Evolutionary conservation across 345 rosid genomes (phyloP), one percentile per base, ranked within the genome.

Genomic region (Acer campestre): DNA sequence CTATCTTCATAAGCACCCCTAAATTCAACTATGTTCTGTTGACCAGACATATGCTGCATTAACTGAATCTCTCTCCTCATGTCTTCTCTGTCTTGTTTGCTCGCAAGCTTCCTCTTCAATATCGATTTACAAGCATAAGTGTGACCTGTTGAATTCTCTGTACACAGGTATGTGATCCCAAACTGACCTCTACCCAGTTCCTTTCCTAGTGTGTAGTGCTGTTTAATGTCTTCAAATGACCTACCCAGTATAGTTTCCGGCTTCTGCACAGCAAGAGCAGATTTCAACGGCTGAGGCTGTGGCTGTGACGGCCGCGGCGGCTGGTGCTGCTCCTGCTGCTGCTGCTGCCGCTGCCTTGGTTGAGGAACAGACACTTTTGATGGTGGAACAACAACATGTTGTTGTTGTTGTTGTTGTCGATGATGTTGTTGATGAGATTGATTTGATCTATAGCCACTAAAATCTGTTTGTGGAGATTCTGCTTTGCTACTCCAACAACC

Each of bases 151-250:
- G 98, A 86, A 13, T 83, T 90, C 91, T 94, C 97, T 8, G 86
- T 84, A 81, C 97, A 94, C 14, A 86, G 53, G 74, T 92, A 94
- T 7, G 95, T 92, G 38, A 92, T 88, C 49, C 98, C 97, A 75
- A 90, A 92, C 25, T 90, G 97, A 72, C 98, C 98, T 71, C 97
- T 88, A 67, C 98, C 98, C 76, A 94, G 71, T 82, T 92, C 95
- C 29, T 85, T 88, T 3, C 97, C 92, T 0, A 94, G 79, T 1
- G 84, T 84, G 65, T 88, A 94, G 79, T 65, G 76, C 58, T 80
- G 81, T 82, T 61, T 90, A 71, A 94, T 79, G 72, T 94, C 95
- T 40, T 90, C 97, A 77, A 89, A 88, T 23, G 94, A 90, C 66
- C 88, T 89, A 0, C 90, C 97, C n/a, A 92, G 85, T 35, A 94